phyloP scores from a whole-genome alignment of 164 flowering plant genomes.

The Piper longum region DNA sequence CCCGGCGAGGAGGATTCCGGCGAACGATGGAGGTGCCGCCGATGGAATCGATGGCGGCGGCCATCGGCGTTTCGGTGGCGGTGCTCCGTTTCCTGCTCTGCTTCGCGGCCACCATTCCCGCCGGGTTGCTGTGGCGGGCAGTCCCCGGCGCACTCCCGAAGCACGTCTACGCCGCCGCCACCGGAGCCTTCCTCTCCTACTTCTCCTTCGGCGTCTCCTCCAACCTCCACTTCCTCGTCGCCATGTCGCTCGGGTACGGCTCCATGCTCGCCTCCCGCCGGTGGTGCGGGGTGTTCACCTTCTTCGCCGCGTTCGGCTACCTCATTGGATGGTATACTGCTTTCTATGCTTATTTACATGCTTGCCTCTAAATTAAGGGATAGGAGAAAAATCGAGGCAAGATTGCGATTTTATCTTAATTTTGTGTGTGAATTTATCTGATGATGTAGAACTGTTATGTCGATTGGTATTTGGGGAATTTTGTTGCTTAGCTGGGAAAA shows the following conservation, averaged over 20 bases:
- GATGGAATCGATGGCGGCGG: constrained; percentile 56
- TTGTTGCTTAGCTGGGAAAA: too few relatives aligned
- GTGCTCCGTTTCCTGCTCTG: constrained; percentile 83
- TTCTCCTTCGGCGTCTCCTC: constrained; percentile 85
- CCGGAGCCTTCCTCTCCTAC: constrained; percentile 70
- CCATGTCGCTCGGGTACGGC: constrained; percentile 65
- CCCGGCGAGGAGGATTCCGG: not conserved
- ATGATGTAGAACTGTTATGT: too few relatives aligned
- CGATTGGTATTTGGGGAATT: too few relatives aligned
- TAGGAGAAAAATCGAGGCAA: too few relatives aligned
- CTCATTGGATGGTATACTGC: constrained; percentile 76
- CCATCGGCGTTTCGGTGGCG: constrained; percentile 63
- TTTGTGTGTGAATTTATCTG: too few relatives aligned
- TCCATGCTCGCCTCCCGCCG: constrained; percentile 65
- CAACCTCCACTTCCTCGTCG: constrained; percentile 79
- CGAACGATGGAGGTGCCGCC: constrained; percentile 20
- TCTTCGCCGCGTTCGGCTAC: constrained; percentile 70
- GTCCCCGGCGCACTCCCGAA: constrained; percentile 48
- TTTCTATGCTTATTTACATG: too few relatives aligned
- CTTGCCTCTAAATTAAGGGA: not conserved
- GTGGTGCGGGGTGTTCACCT: constrained; percentile 66
- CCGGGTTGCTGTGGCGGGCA: constrained; percentile 51
- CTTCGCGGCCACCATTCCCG: constrained; percentile 78
- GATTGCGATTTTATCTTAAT: too few relatives aligned
- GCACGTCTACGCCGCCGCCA: constrained; percentile 50